Base-by-base conservation (phyloP, 345 rosid genomes). In the Eucalyptus victrix region DNA sequence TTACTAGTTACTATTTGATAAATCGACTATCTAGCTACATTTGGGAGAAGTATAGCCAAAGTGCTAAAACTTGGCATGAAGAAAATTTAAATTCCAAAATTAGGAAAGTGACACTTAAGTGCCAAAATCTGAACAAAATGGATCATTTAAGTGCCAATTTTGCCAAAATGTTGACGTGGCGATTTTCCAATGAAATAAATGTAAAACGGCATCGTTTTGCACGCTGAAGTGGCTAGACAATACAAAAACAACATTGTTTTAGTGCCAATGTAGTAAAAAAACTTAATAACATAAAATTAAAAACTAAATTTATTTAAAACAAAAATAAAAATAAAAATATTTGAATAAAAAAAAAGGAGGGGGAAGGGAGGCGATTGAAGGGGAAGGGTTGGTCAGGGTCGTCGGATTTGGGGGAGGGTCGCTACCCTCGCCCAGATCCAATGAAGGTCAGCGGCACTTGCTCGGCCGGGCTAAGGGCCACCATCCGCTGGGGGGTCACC, bases 391-490 rank as follows among this genome's bases (percentile, higher is more conserved):
- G 8, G 53, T 6, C 0, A 0, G 53, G 18, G 18, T 50, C 0
- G 7, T 2, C 0, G 3, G 19, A 50, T 50, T 0, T 6, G 1
- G 53, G 19, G 6, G 19, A 16, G 53, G 19, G 53, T 50, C 1
- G 53, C 53, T 0, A 50, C 7, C 3, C 53, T 50, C 0, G 3
- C 19, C 19, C 0, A 2, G 7, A 50, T 16, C 53, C 19, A 50
- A 15, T 2, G 53, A 50, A 19, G 53, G 19, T 15, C 1, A 1
- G 1, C 3, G 53, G 7, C 53, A 0, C 18, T 49, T 0, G 0
- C 51, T 2, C 1, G 7, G 3, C 1, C 18, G 3, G 1, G 51
- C 51, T 1, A 49, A 49, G 18, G 51, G 51, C 3, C 3, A 1
- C 7, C 7, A 3, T 2, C 0, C 51, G 7, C 0, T 13, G 1